These are phyloP conservation scores for Pythium oligandrum DNA, from an alignment of 352 stramenopile species.

Conservation along the genomic window DNA sequence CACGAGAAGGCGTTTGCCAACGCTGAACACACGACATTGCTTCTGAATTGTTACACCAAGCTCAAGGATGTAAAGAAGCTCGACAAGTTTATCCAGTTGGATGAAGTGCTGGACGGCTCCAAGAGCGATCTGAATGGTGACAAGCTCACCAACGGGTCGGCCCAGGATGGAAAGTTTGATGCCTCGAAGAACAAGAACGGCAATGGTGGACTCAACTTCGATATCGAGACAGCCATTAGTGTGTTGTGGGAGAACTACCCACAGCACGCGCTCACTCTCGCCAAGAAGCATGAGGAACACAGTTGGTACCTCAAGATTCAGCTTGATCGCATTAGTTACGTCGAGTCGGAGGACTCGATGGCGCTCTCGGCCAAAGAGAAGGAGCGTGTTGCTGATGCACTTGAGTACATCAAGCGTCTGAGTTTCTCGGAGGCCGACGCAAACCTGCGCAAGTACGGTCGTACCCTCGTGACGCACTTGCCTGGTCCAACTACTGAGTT, in stretches of 20 bases:
- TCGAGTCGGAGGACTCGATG: conserved; percentile 69
- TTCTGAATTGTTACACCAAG: conserved; percentile 95
- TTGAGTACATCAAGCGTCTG: conserved; percentile 88
- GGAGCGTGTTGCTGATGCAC: conserved; percentile 80
- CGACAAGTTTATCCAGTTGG: conserved; percentile 88
- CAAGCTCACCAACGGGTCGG: conserved; percentile 14
- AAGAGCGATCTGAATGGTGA: conserved; percentile 22
- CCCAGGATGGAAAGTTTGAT: conserved; percentile 3
- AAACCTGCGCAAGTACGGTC: conserved; percentile 87
- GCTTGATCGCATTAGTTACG: conserved; percentile 86
- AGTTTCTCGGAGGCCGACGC: conserved; percentile 82
- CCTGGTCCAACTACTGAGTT: conserved; percentile 86
- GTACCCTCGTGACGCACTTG: conserved; percentile 83
- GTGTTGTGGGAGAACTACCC: conserved; percentile 92
- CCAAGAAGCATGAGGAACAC: conserved; percentile 88
- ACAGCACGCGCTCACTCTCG: conserved; percentile 85
- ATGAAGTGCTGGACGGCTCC: conserved; percentile 59
- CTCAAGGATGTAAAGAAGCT: conserved; percentile 92
- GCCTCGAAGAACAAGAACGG: conserved; percentile 21
- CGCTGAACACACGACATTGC: conserved; percentile 90
- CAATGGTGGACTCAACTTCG: conserved; percentile 65
- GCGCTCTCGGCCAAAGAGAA: conserved; percentile 71
- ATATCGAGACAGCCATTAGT: conserved; percentile 90
- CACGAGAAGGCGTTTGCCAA: conserved; percentile 90
- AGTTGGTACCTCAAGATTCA: conserved; percentile 92